These are phyloP conservation scores for Neopestalotiopsis sp. DNA, from an alignment of 2,329 filamentous ascomycete species.

Conservation along the genomic window DNA sequence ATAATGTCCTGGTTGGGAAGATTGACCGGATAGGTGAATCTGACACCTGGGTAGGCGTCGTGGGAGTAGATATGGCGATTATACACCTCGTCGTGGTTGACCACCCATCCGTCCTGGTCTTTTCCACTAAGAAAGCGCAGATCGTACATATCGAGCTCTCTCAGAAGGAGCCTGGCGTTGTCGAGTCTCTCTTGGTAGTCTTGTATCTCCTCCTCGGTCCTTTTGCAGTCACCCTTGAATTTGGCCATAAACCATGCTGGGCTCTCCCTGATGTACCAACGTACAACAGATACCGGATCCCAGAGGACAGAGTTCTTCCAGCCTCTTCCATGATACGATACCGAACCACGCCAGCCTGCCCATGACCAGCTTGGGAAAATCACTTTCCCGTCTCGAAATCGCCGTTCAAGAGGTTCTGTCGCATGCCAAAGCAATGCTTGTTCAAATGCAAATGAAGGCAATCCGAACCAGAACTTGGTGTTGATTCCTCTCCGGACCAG, in stretches of 20 bases:
- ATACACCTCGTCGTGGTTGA: neutral
- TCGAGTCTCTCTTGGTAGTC: neutral
- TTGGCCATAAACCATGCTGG: neutral
- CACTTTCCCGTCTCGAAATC: neutral
- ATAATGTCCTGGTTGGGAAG: neutral
- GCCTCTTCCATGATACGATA: neutral
- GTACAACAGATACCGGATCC: neutral
- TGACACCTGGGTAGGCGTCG: neutral
- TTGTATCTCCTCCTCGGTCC: neutral
- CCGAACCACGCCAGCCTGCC: neutral
- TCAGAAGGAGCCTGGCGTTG: neutral
- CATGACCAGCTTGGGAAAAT: constrained; percentile 7
- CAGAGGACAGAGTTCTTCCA: neutral
- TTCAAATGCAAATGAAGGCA: neutral
- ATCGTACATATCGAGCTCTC: neutral
- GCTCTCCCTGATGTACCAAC: neutral
- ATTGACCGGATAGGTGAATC: neutral
- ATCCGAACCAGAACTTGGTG: constrained; percentile 3
- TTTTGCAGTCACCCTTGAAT: neutral
- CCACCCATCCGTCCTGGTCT: neutral
- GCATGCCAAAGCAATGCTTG: constrained; percentile 3
- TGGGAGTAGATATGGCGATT: constrained; percentile 1
- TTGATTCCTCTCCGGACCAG: neutral
- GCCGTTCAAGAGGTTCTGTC: neutral
- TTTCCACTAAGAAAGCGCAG: neutral